Percentiles rank a stretch among this genome's conserved stretches.
Conservation (phyloP, 2,329 filamentous ascomycete species). For the Juglanconis oblonga region DNA sequence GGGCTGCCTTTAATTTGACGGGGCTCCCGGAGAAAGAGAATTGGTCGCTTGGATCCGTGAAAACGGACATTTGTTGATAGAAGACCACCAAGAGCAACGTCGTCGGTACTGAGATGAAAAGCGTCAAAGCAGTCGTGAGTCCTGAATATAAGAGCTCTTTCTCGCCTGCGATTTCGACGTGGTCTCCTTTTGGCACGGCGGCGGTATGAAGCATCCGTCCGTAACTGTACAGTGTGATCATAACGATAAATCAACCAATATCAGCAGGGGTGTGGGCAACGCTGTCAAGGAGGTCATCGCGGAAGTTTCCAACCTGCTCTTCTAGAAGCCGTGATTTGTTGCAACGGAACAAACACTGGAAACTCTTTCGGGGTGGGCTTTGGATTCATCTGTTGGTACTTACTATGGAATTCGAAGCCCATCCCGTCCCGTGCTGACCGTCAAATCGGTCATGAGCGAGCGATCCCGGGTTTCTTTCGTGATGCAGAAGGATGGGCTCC, state of each 20-base stretch:
- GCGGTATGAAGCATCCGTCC: too few species aligned
- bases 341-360: background rate
- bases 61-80: background rate
- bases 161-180: too few species aligned
- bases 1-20: constrained; percentile 18
- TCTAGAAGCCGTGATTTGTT: constrained; percentile 11
- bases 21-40: constrained; percentile 12
- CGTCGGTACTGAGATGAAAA: too few species aligned
- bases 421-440: constrained; percentile 10
- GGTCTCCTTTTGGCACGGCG: too few species aligned
- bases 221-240: too few species aligned
- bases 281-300: constrained; percentile 7
- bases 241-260: background rate
- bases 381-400: constrained; percentile 1
- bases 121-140: too few species aligned
- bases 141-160: too few species aligned
- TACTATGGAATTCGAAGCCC: background rate
- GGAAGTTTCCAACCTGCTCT: constrained; percentile 1
- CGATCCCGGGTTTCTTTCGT: constrained; percentile 20
- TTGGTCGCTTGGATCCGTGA: background rate
- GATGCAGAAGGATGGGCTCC: constrained; percentile 15
- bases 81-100: background rate
- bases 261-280: constrained; percentile 3
- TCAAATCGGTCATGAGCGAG: constrained; percentile 19
- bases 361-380: background rate